These are phyloP conservation scores for Citrus maxima DNA, from an alignment of 345 rosid genomes.

Conservation along the genomic window DNA sequence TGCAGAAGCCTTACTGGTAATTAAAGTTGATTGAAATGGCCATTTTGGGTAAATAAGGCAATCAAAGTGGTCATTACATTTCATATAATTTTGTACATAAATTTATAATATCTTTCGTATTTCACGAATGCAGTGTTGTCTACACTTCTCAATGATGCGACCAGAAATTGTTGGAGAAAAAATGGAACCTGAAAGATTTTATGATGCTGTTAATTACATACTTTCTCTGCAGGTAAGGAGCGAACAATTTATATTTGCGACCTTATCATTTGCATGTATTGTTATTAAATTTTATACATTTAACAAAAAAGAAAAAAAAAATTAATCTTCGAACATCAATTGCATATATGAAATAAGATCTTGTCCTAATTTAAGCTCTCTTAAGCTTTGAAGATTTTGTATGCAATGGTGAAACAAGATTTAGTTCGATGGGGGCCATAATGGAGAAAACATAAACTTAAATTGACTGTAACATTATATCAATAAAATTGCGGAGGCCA, in stretches of 20 bases:
- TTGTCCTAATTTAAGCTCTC: too few relatives aligned
- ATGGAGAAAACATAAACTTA: too few relatives aligned
- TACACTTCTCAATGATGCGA: slow-evolving; percentile 44
- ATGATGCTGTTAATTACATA: slow-evolving; percentile 40
- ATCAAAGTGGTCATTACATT: neutral
- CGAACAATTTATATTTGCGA: neutral
- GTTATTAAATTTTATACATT: too few relatives aligned
- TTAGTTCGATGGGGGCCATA: too few relatives aligned
- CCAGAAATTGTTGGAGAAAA: slow-evolving; percentile 42
- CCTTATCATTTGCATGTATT: too few relatives aligned
- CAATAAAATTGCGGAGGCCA: too few relatives aligned
- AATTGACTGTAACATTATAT: too few relatives aligned
- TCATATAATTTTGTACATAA: neutral
- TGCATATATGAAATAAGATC: too few relatives aligned
- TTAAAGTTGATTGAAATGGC: neutral
- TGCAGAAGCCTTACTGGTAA: slow-evolving; percentile 44
- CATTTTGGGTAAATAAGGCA: neutral
- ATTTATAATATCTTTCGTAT: neutral
- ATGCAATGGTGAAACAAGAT: too few relatives aligned
- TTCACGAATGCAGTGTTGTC: slow-evolving; percentile 30
- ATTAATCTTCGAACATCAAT: too few relatives aligned
- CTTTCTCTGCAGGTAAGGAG: slow-evolving; percentile 36
- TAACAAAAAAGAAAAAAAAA: too few relatives aligned
- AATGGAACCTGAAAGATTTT: slow-evolving; percentile 32
- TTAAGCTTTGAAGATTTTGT: too few relatives aligned